Evolutionary conservation across 345 rosid species (phyloP).

Genomic region (Citrus medica): DNA sequence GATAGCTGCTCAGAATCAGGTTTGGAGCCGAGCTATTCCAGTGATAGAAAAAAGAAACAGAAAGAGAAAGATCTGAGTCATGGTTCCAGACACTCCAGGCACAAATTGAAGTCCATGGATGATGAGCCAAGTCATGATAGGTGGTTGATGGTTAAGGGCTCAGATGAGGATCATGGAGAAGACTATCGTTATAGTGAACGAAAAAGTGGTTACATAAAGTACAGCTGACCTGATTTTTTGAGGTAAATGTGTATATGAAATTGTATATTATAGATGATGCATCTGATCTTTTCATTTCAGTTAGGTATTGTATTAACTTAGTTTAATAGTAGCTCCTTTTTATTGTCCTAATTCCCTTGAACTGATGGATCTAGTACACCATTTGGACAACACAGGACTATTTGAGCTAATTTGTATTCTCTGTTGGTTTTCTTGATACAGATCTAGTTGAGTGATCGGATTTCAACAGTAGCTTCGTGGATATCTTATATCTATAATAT

Average conservation of each 20-base stretch:
- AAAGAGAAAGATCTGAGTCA: slow-evolving; percentile 22
- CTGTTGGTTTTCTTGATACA: slow-evolving; percentile 39
- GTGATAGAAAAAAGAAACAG: slow-evolving; percentile 12
- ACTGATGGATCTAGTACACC: slow-evolving; percentile 8
- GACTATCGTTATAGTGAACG: slow-evolving; percentile 13
- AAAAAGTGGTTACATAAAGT: slow-evolving; percentile 22
- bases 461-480: slow-evolving; percentile 30
- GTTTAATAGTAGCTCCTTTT: slow-evolving; percentile 8
- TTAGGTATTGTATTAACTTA: slow-evolving; percentile 22
- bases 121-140: slow-evolving; percentile 26
- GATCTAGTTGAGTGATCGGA: slow-evolving; percentile 29
- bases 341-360: slow-evolving; percentile 3
- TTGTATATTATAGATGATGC: slow-evolving; percentile 21
- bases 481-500: slow-evolving; percentile 6
- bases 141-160: slow-evolving; percentile 39
- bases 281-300: slow-evolving; percentile 18
- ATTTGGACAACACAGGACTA: slow-evolving; percentile 5
- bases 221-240: slow-evolving; percentile 20
- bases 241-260: slow-evolving; percentile 40
- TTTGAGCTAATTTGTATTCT: slow-evolving; percentile 25
- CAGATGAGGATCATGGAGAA: slow-evolving; percentile 21
- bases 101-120: slow-evolving; percentile 6
- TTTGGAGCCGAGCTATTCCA: slow-evolving; percentile 16
- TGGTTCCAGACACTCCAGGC: slow-evolving; percentile 16
- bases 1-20: slow-evolving; percentile 23